phyloP scores from a whole-genome alignment of 805 yeast species.

The Kodamaea nitidulidarum region DNA sequence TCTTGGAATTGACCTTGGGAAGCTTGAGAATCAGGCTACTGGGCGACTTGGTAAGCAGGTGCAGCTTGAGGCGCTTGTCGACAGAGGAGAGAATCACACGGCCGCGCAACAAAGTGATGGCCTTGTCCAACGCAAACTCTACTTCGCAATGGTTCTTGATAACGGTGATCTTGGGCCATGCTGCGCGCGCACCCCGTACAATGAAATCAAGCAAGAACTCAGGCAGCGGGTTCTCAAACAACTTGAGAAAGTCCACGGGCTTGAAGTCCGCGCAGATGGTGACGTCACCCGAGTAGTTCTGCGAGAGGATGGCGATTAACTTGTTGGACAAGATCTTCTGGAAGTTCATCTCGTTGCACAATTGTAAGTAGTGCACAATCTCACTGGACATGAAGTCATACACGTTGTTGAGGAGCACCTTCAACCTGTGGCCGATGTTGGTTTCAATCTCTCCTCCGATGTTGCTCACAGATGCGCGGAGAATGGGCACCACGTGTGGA shows the following conservation, averaged over 20 bases:
- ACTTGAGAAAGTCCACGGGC: conserved; percentile 52
- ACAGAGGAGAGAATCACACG: conserved; percentile 43
- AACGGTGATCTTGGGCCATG: conserved; percentile 89
- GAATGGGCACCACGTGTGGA: conserved; percentile 89
- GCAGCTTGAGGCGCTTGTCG: conserved; percentile 12
- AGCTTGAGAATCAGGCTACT: conserved; percentile 7
- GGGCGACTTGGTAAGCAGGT: conserved; percentile 8
- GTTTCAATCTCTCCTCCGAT: conserved; percentile 68
- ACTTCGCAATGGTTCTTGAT: conserved; percentile 87
- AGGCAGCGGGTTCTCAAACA: conserved; percentile 79
- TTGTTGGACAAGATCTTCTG: conserved; percentile 70
- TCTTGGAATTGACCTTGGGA: conserved; percentile 1
- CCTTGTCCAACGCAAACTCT: conserved; percentile 80
- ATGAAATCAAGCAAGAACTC: conserved; percentile 67
- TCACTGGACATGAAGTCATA: conserved; percentile 66
- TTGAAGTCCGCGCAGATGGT: conserved; percentile 81
- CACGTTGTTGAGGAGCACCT: conserved; percentile 47
- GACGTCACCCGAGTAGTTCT: conserved; percentile 88
- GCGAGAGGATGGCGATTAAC: conserved; percentile 70
- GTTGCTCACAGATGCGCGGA: conserved; percentile 62
- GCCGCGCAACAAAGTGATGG: conserved; percentile 65
- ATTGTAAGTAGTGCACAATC: conserved; percentile 69
- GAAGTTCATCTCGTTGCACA: conserved; percentile 72
- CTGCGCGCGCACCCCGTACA: conserved; percentile 81
- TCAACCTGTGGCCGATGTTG: conserved; percentile 52